Percentiles rank a stretch among this genome's conserved stretches.
Conservation (phyloP, 345 rosid species). For the Eucalyptus cloeziana region DNA sequence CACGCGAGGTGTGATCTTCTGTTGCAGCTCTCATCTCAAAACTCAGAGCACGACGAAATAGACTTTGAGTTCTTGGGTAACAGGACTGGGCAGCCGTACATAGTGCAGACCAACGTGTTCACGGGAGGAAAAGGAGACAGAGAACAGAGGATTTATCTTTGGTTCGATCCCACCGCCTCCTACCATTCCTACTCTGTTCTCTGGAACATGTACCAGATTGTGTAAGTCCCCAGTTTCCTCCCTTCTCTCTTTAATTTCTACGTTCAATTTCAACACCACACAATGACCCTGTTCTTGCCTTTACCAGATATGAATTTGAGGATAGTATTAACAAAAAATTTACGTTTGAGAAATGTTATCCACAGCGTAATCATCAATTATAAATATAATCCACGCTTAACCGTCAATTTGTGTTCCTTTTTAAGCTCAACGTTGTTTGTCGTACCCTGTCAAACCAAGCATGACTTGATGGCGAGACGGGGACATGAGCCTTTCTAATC, state of each 20-base stretch:
- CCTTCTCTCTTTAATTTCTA: not conserved
- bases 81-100: constrained; percentile 73
- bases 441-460: not conserved
- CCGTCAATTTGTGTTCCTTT: not conserved
- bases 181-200: constrained; percentile 59
- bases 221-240: constrained; percentile 21
- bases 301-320: not conserved
- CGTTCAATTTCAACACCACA: not conserved
- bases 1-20: not conserved
- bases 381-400: not conserved
- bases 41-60: constrained; percentile 79
- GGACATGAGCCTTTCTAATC: not conserved
- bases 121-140: constrained; percentile 74
- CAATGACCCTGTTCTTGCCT: not conserved
- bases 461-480: not conserved
- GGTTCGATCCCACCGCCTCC: constrained; percentile 73
- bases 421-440: not conserved
- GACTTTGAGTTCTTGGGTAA: constrained; percentile 93
- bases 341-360: not conserved
- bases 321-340: not conserved
- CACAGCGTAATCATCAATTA: not conserved
- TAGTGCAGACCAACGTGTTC: constrained; percentile 74
- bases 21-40: constrained; percentile 71
- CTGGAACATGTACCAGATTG: constrained; percentile 67
- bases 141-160: constrained; percentile 69